Base-by-base conservation (phyloP, 1,284 basidiomycete species). In the Apiotrichum laibachii region DNA sequence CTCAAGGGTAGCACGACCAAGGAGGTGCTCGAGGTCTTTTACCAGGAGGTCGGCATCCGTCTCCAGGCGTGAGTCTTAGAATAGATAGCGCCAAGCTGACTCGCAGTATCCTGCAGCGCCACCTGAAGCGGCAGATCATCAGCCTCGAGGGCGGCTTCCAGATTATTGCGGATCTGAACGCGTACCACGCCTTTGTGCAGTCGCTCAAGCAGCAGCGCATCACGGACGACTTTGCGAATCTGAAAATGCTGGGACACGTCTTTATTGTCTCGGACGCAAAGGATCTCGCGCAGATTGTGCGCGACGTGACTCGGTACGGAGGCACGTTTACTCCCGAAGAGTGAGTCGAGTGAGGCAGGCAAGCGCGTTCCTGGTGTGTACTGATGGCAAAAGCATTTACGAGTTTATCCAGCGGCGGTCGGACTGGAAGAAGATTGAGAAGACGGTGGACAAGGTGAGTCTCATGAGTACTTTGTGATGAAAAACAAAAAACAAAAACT, bases 341-440 rank as follows among this genome's bases (percentile, higher is more conserved):
- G 88, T 88, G 65, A 66, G 82, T 77, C 13, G 7, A 35, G 21
- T 16, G 19, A 39, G n/a, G 31, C 13, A 52, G 16, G 6, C 26
- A 9, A 10, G 50, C 9, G n/a, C n/a, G n/a, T n/a, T 15, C 26
- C 11, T 35, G 22, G 11, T 6, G 21, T n/a, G n/a, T n/a, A n/a
- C 26, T 31, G 26, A 31, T 7, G 26, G 26, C 26, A 31, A 31
- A 31, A 94, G 90, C 71, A 84, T 95, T 44, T 94, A 95, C 74
- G 92, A 95, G 76, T 94, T 94, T 70, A 90, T 94, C 67, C 92
- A 94, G 76, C 81, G 92, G 16, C 83, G 93, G 43, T 88, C 89
- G 6, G 93, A 97, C 76, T 96, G 93, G 93, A 94, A 95, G 80
- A 92, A 89, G 80, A 96, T 96, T 64, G 92, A 96, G 75, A 93